Base-by-base conservation (phyloP, 2,329 filamentous ascomycete species). In the Trichoderma sp. region DNA sequence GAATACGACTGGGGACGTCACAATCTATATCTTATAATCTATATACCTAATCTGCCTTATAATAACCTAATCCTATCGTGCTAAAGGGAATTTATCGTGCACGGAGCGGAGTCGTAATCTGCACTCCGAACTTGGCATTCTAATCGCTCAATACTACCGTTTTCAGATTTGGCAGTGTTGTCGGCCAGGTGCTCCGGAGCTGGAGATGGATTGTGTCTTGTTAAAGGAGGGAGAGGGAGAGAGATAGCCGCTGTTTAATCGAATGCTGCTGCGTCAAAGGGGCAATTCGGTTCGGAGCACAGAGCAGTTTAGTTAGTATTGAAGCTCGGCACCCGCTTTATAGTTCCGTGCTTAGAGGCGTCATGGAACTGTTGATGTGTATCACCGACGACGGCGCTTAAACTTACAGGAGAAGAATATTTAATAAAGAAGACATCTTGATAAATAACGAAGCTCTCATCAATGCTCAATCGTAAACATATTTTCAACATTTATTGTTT, bases 61-160 rank as follows among this genome's bases (percentile, higher is more conserved):
- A 56, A 39, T 34, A 51, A 51, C 39, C 39, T 51, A 51, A 53
- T 53, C n/a, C 47, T 12, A 3, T 14, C 47, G 47, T 53, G 47
- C 47, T 24, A 53, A 53, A 12, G n/a, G n/a, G 21, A 53, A 53
- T 21, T 34, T 24, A 34, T 47, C 26, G 14, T 24, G n/a, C 36
- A 47, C 56, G 36, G 65, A 36, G 57, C 65, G 65, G 65, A 69
- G 65, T 60, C 56, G 65, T 69, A 69, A 69, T 69, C 65, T 69
- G 65, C 36, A 69, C 65, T 69, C 65, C 65, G 65, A 68, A 43
- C 39, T 34, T 5, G 53, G 36, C 8, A 28, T 28, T 47, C 26
- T 26, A 32, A 60, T 60, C 67, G 56, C 57, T 28, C 56, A 62
- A 36, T 51, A 36, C 30, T 32, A 32, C 56, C 53, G 24, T 11